phyloP scores from a whole-genome alignment of 1,139 yeast species.

The Candida sp. region DNA sequence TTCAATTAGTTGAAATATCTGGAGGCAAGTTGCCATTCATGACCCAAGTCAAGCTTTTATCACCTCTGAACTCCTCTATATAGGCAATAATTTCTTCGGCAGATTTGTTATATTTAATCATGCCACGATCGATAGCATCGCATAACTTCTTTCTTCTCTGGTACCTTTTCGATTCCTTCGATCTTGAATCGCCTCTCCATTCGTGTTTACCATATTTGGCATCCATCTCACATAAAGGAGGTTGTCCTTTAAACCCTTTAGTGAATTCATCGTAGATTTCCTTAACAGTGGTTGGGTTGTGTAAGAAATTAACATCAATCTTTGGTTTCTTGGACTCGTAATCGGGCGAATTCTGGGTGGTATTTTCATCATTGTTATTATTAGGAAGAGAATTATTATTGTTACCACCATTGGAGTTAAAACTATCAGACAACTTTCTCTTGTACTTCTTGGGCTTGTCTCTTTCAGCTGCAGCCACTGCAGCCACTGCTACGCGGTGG shows the following conservation, averaged over 20 bases:
- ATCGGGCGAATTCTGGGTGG: not conserved
- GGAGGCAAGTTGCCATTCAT: conserved; percentile 48
- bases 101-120: conserved; percentile 36
- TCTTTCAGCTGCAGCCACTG: conserved; percentile 19
- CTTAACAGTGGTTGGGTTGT: conserved; percentile 44
- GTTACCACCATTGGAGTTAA: not conserved
- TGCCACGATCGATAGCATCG: conserved; percentile 43
- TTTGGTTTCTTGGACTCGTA: conserved; percentile 27
- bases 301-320: conserved; percentile 37
- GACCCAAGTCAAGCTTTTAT: conserved; percentile 46
- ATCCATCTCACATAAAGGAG: conserved; percentile 43
- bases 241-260: conserved; percentile 45
- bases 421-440: not conserved
- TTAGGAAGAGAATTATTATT: not conserved
- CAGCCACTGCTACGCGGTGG: conserved; percentile 38
- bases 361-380: not conserved
- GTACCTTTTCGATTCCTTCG: conserved; percentile 45
- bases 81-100: conserved; percentile 42
- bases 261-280: conserved; percentile 47
- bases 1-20: conserved; percentile 18
- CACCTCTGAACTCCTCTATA: conserved; percentile 43
- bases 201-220: conserved; percentile 42
- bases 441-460: conserved; percentile 2
- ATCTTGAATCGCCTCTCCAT: conserved; percentile 48
- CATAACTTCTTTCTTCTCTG: conserved; percentile 45